Base-by-base conservation (phyloP, 192 early-diverging fungal species). In the Coemansia sp. region DNA sequence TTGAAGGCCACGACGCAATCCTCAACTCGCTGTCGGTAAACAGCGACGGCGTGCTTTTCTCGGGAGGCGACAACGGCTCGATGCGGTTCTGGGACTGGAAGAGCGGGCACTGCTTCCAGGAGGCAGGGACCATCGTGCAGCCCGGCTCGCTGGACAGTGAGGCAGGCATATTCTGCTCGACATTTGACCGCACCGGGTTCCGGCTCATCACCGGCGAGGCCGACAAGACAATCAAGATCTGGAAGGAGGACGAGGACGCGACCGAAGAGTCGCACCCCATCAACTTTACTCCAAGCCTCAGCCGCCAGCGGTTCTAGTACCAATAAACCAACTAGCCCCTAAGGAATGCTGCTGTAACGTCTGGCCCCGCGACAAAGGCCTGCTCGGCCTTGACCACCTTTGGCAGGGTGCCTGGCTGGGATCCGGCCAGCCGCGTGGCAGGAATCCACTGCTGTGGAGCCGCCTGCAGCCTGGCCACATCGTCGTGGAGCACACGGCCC, bases 51-150 rank as follows among this genome's bases (percentile, higher is more conserved):
- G 93, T 99, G 36, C 54, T 98, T 58, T 89, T 96, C 60, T 87
- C 91, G 12, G 96, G 96, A 47, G 94, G 90, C 35, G 96, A 99
- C 51, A 90, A 99, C 55, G 94, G 96, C 11, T 85, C 85, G 17
- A 89, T 99, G 90, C 80, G 88, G 53, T 96, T 99, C 61, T 92
- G 90, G 82, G 96, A 97, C 64, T 99, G 89, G 87, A 89, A 86
- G 58, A 90, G 91, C 30, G 94, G 89, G 7, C 82, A 97, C 64
- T 89, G 89, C 58, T 97, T 99, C 77, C 96, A 99, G 57, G 78
- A 86, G 3, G 56, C 88, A 9, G 86, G 90, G 45, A 86, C 94
- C 0, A 64, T 82, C 22, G 91, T 83, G 7, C 96, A 99, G 61
- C 93, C 96, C 17, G 96, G 96, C 34, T 97, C 94, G 10, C 64